Evolutionary conservation across 1,284 basidiomycete species (phyloP).

Genomic region (Cronartium ribicola): DNA sequence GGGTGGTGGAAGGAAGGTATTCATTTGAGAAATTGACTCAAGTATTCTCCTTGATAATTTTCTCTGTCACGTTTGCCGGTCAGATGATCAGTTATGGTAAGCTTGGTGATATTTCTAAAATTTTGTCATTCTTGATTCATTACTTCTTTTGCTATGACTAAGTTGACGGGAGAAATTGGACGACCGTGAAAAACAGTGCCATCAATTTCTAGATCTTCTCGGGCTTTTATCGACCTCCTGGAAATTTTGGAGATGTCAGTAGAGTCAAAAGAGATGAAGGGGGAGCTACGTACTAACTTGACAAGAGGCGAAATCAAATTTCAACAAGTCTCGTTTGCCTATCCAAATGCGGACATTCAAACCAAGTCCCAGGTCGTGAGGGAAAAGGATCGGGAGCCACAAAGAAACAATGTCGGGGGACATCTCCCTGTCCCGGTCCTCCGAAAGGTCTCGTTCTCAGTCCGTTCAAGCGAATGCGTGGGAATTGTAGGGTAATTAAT

Average conservation of each 20-base stretch:
- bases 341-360: slow-evolving; percentile 69
- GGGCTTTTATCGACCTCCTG: slow-evolving; percentile 50
- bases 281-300: slow-evolving; percentile 26
- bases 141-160: background rate
- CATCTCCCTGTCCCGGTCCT: slow-evolving; percentile 57
- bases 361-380: background rate
- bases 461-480: slow-evolving; percentile 71
- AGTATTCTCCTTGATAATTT: slow-evolving; percentile 41
- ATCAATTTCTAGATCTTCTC: slow-evolving; percentile 49
- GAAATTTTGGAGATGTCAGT: slow-evolving; percentile 40
- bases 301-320: slow-evolving; percentile 66
- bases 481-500: slow-evolving; percentile 65
- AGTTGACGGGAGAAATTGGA: slow-evolving; percentile 43
- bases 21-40: slow-evolving; percentile 32
- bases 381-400: background rate
- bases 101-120: slow-evolving; percentile 51
- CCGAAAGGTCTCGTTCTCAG: slow-evolving; percentile 62
- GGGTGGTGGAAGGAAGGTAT: slow-evolving; percentile 30
- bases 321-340: slow-evolving; percentile 69
- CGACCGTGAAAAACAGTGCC: slow-evolving; percentile 49
- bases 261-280: slow-evolving; percentile 36
- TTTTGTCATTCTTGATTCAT: slow-evolving; percentile 7
- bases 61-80: slow-evolving; percentile 66
- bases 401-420: background rate
- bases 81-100: slow-evolving; percentile 81